Base-by-base conservation (phyloP, 352 stramenopile species). In the Phytopythium aichiense region DNA sequence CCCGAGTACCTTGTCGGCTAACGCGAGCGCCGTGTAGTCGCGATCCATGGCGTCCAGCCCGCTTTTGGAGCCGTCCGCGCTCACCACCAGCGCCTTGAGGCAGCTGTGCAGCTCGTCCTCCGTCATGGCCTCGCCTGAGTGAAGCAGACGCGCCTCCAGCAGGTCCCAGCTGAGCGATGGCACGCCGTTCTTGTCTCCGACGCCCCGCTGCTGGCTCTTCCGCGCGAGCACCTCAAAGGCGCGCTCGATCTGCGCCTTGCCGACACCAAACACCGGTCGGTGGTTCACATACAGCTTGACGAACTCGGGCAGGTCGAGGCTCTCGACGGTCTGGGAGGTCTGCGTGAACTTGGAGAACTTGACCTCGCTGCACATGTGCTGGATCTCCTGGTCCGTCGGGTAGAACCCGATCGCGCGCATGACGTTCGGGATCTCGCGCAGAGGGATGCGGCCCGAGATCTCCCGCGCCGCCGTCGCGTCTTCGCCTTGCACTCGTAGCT, bases 261-360 rank as follows among this genome's bases (percentile, higher is more conserved):
- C 81, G 38, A 95, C 84, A 15, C 84, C 85, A 51, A 94, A 89
- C 16, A 98, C 91, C 1, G 92, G 89, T 0, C 92, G 87, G 66
- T 98, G 93, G 68, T 98, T 98, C 49, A 97, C 78, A 69, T 97
- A 98, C 25, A 98, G 71, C 64, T 89, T 91, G 57, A 98, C 83
- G 33, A 98, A 87, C n/a, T 95, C 84, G 6, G 69, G 49, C 7
- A 93, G 52, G 15, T 71, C 72, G 25, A 93, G 88, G 31, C 61
- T 79, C 51, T 94, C 73, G 35, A 93, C 80, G 0, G 75, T 67
- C 28, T 81, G 72, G n/a, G 84, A 88, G 23, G 79, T 92, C 67
- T 92, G 71, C 1, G 79, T 88, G 63, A 94, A 94, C 56, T 75
- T 70, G 46, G 76, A 84, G 75, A 92, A 93, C 65, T 91, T 89